Percentiles rank a stretch among this genome's conserved stretches.
Evolutionary conservation across 2,329 filamentous ascomycete species (phyloP).

Genomic region (Verticillium alfalfae): DNA sequence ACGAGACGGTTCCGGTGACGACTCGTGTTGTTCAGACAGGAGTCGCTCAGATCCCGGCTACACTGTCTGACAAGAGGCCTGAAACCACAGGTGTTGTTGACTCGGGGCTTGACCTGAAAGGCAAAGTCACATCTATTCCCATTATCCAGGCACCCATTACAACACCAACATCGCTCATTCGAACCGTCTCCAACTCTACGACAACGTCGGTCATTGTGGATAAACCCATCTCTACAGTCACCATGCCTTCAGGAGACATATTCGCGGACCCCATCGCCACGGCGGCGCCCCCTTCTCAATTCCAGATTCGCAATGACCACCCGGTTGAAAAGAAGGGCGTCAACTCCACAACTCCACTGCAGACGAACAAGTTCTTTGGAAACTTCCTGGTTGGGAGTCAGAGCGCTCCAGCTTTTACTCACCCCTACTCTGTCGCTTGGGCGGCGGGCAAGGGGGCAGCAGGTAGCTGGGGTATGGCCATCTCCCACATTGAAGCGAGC

Average conservation of each 20-base stretch:
- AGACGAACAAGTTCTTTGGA: conserved; percentile 77
- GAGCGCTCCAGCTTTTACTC: conserved; percentile 62
- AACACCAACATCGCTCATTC: conserved; percentile 26
- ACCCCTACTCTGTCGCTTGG: conserved; percentile 70
- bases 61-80: conserved; percentile 19
- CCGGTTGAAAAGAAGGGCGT: conserved; percentile 52
- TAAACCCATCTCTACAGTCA: background rate
- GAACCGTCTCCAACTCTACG: background rate
- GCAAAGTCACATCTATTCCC: conserved; percentile 13
- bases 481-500: conserved; percentile 66
- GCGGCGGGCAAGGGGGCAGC: conserved; percentile 56
- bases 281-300: conserved; percentile 40
- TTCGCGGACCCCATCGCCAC: conserved; percentile 51
- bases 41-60: conserved; percentile 19
- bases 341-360: conserved; percentile 41
- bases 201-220: background rate
- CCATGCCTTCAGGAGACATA: conserved; percentile 37
- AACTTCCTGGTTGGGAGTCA: conserved; percentile 77
- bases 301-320: conserved; percentile 47
- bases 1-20: conserved; percentile 16
- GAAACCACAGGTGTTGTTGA: conserved; percentile 23
- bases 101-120: conserved; percentile 11
- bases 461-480: conserved; percentile 69
- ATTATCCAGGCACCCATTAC: conserved; percentile 27
- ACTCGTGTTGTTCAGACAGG: conserved; percentile 18